Percentiles rank a stretch among this genome's conserved stretches.
Conservation (phyloP, 306 rosid genomes). For the Fagus crenata region DNA sequence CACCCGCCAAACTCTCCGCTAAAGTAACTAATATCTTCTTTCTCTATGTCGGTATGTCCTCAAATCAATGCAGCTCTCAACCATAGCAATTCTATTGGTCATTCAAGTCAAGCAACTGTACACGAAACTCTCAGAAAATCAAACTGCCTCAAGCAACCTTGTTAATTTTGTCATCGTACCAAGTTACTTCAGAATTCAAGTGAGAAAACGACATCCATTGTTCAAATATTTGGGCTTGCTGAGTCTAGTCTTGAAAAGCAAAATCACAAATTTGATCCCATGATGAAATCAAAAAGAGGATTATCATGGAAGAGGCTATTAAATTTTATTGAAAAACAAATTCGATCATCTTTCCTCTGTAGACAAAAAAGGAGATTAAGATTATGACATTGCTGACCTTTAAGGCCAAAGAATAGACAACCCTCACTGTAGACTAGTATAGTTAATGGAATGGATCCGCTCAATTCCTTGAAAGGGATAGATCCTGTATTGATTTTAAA, state of each 20-base stretch:
- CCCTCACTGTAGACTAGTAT: not conserved
- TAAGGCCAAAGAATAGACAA: slow-evolving; percentile 24
- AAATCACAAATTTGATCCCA: not conserved
- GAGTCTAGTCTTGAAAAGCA: not conserved
- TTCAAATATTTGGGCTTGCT: slow-evolving; percentile 20
- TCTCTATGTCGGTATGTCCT: not conserved
- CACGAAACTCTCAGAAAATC: not conserved
- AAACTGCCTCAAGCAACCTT: not conserved
- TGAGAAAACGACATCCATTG: not conserved
- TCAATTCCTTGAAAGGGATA: slow-evolving; percentile 35
- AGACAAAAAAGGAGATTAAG: slow-evolving; percentile 24
- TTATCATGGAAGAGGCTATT: too few relatives aligned
- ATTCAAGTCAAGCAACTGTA: not conserved
- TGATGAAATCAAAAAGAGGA: not conserved
- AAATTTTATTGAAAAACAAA: not conserved
- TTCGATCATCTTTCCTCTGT: not conserved
- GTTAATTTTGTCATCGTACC: not conserved
- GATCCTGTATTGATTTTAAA: slow-evolving; percentile 16
- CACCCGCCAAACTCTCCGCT: too few relatives aligned
- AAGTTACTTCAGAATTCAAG: not conserved
- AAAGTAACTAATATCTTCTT: not conserved
- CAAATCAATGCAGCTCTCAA: not conserved
- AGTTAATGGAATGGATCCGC: slow-evolving; percentile 11
- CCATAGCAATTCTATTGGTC: not conserved
- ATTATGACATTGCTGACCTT: slow-evolving; percentile 36